Conservation (phyloP, 768 basidiomycete species). For the Leucocoprinus sp. region DNA sequence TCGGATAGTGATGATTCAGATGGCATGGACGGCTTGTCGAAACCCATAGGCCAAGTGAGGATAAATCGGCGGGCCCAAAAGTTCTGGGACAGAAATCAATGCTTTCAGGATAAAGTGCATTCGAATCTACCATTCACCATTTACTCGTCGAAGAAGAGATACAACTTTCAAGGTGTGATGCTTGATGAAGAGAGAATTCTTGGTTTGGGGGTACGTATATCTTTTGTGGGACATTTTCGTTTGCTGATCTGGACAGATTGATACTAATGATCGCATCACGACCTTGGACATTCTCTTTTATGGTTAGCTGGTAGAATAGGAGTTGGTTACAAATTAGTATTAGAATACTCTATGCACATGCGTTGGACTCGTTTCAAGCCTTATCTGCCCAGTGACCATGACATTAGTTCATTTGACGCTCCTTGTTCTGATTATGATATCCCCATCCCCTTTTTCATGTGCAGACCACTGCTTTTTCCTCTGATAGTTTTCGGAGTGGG, state of each 20-base stretch:
- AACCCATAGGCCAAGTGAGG: neutral
- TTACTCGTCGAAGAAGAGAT: constrained; percentile 9
- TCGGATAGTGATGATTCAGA: neutral
- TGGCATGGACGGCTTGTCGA: neutral
- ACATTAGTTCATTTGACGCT: no score
- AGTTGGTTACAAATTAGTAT: no score
- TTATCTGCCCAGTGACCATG: no score
- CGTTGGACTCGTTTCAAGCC: no score
- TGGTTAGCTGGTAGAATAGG: neutral
- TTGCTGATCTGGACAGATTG: neutral
- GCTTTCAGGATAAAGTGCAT: constrained; percentile 9
- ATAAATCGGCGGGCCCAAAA: neutral
- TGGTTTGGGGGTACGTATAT: constrained; percentile 25
- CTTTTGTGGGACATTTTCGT: neutral
- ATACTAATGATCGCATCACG: neutral
- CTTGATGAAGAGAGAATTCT: constrained; percentile 35
- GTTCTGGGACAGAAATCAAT: constrained; percentile 7
- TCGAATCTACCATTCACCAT: constrained; percentile 21
- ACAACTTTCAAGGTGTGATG: constrained; percentile 25
- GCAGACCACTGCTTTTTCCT: no score
- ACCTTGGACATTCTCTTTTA: neutral
- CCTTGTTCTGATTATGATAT: no score
- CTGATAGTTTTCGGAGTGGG: no score
- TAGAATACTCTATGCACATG: no score
- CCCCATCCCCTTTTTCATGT: no score